phyloP scores from a whole-genome alignment of 2,329 filamentous ascomycete species.

The Sarocladium kiliense region DNA sequence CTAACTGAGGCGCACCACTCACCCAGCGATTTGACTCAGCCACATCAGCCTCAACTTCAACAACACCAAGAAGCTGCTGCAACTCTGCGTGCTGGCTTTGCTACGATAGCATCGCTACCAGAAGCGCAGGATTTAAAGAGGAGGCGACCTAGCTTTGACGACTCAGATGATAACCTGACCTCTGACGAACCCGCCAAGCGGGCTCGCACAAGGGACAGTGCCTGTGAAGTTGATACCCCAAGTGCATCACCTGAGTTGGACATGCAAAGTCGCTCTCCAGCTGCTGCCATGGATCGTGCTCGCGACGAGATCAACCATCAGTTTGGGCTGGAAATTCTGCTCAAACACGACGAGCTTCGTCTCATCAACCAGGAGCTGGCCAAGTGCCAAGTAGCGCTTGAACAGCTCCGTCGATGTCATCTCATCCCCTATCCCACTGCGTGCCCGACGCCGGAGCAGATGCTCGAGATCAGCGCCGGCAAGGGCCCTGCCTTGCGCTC shows the following conservation, averaged over 20 bases:
- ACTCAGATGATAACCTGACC: slow-evolving; percentile 19
- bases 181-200: slow-evolving; percentile 35
- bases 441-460: slow-evolving; percentile 59
- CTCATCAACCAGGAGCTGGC: slow-evolving; percentile 94
- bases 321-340: slow-evolving; percentile 83
- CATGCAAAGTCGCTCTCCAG: slow-evolving; percentile 11
- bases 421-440: slow-evolving; percentile 83
- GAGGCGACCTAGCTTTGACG: slow-evolving; percentile 30
- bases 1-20: slow-evolving; percentile 33
- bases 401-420: slow-evolving; percentile 88
- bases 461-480: slow-evolving; percentile 68
- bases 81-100: slow-evolving; percentile 16
- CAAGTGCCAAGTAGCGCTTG: slow-evolving; percentile 88
- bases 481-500: slow-evolving; percentile 65
- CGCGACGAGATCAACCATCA: slow-evolving; percentile 77
- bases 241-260: slow-evolving; percentile 19
- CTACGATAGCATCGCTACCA: slow-evolving; percentile 1
- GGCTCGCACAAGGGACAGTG: slow-evolving; percentile 12
- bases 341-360: slow-evolving; percentile 92
- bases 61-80: not conserved
- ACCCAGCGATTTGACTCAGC: slow-evolving; percentile 27
- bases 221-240: slow-evolving; percentile 15
- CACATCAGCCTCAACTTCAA: slow-evolving; percentile 21
- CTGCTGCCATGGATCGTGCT: slow-evolving; percentile 43
- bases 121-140: slow-evolving; percentile 32